These are phyloP conservation scores for Endocalyx cinctus DNA, from an alignment of 2,329 filamentous ascomycete species.

Conservation along the genomic window DNA sequence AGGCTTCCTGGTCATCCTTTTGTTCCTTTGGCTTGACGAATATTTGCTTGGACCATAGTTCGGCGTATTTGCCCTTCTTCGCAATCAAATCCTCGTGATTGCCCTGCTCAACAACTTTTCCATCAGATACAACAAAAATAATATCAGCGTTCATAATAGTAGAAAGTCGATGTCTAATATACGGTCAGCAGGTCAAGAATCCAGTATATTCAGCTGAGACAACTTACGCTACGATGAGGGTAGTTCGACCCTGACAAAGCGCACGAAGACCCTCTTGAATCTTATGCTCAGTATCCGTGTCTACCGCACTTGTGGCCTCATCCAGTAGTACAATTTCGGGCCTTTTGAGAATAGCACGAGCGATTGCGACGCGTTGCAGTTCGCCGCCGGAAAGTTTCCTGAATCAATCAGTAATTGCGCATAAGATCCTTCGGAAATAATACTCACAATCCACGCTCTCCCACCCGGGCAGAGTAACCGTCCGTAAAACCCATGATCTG, in stretches of 20 bases:
- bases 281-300: constrained; percentile 64
- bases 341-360: constrained; percentile 67
- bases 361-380: constrained; percentile 62
- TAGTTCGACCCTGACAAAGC: constrained; percentile 58
- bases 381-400: constrained; percentile 63
- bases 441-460: constrained; percentile 45
- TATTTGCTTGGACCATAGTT: constrained; percentile 61
- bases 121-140: constrained; percentile 61
- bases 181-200: constrained; percentile 9
- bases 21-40: constrained; percentile 47
- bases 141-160: constrained; percentile 67
- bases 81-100: constrained; percentile 55
- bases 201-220: background rate
- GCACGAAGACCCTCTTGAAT: constrained; percentile 58
- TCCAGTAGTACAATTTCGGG: constrained; percentile 74
- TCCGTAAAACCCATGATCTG: constrained; percentile 49
- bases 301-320: constrained; percentile 73
- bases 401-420: constrained; percentile 9
- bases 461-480: constrained; percentile 49
- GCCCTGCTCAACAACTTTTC: constrained; percentile 60
- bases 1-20: constrained; percentile 19
- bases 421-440: background rate
- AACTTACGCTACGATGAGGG: constrained; percentile 60
- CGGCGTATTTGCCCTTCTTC: constrained; percentile 56
- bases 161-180: constrained; percentile 57